These are phyloP conservation scores for Tetrapisispora nanseiensis DNA, from an alignment of 805 yeast species.

Conservation along the genomic window DNA sequence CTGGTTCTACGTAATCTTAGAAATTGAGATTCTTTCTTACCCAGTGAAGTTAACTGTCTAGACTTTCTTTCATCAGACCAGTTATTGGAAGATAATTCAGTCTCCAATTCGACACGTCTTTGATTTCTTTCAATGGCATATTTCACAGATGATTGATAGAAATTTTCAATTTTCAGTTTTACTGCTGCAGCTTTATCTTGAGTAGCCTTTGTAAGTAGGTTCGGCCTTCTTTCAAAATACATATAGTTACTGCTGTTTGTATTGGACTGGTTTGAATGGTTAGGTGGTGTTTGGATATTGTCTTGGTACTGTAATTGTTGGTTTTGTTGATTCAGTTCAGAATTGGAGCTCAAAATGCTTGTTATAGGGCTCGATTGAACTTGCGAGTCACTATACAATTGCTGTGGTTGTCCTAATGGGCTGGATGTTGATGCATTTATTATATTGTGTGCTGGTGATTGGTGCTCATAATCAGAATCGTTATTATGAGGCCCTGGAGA, in stretches of 20 bases:
- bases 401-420: conserved; percentile 22
- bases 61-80: conserved; percentile 79
- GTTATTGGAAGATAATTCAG: conserved; percentile 53
- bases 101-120: conserved; percentile 78
- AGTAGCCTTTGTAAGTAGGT: conserved; percentile 55
- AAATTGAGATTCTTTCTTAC: conserved; percentile 82
- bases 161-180: conserved; percentile 72
- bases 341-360: conserved; percentile 15
- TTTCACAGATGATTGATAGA: conserved; percentile 72
- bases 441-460: background rate
- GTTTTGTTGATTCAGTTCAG: conserved; percentile 5
- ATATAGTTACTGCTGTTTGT: conserved; percentile 40
- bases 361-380: conserved; percentile 19
- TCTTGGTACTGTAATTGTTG: conserved; percentile 20
- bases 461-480: conserved; percentile 19
- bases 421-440: conserved; percentile 17
- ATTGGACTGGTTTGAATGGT: conserved; percentile 26
- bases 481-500: conserved; percentile 25
- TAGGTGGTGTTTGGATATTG: conserved; percentile 8
- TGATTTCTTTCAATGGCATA: conserved; percentile 96
- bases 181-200: conserved; percentile 82
- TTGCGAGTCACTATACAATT: conserved; percentile 8
- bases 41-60: conserved; percentile 71
- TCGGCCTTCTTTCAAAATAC: conserved; percentile 76
- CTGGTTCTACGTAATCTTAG: conserved; percentile 78